A percentile compares a stretch with the other conserved stretches of the same genome.
Evolutionary conservation across 208 protist species (phyloP).

Genomic region (Acanthamoeba lugdunensis): DNA sequence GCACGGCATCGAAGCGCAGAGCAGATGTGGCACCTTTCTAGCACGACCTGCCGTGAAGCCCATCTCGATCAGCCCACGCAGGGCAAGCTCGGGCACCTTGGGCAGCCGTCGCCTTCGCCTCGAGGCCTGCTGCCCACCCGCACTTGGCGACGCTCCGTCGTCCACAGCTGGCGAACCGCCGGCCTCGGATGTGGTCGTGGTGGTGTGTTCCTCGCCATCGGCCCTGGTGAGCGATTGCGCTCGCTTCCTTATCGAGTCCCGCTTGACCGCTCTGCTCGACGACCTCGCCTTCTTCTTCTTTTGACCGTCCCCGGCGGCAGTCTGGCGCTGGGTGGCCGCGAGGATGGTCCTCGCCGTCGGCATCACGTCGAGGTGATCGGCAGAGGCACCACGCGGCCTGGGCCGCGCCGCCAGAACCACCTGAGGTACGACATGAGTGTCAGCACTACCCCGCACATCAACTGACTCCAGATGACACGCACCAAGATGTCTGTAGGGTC

Average conservation of each 20-base stretch:
- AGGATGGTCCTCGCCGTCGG: conserved; percentile 12
- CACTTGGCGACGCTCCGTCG: neutral
- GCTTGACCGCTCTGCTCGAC: neutral
- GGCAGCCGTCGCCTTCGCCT: neutral
- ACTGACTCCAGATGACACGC: too few species aligned
- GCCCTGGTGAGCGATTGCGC: neutral
- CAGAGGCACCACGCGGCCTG: neutral
- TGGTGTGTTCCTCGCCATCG: neutral
- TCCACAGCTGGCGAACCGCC: neutral
- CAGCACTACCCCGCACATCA: too few species aligned
- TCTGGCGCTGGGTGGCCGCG: neutral
- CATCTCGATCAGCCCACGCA: conserved; percentile 55
- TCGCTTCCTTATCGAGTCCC: neutral
- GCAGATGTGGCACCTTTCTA: neutral
- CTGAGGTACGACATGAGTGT: neutral
- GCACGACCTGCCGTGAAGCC: conserved; percentile 1
- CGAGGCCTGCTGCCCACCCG: neutral
- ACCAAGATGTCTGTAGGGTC: too few species aligned
- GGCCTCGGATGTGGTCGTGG: neutral
- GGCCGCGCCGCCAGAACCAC: conserved; percentile 1
- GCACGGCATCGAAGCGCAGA: neutral
- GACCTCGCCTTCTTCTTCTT: neutral
- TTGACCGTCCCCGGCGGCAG: neutral
- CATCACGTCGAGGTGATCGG: neutral
- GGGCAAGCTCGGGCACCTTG: neutral